phyloP scores from a whole-genome alignment of 176 grass and related monocot genomes.

The Dendrocalamus sinicus region DNA sequence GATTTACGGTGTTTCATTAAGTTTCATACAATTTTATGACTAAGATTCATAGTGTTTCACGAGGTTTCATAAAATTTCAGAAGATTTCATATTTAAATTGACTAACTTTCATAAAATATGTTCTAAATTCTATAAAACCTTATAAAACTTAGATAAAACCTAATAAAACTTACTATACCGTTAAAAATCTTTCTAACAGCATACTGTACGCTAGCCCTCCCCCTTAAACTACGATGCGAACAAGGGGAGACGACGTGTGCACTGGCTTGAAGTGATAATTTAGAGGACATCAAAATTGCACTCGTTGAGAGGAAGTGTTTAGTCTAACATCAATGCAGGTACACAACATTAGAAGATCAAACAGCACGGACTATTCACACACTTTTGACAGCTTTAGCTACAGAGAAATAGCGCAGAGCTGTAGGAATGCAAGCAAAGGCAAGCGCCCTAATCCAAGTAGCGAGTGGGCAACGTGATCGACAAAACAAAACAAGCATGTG shows the following conservation, averaged over 20 bases:
- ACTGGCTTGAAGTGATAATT: neutral
- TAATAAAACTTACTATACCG: too few relatives aligned
- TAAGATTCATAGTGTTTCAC: too few relatives aligned
- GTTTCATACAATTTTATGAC: too few relatives aligned
- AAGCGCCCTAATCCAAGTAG: neutral
- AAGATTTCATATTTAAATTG: too few relatives aligned
- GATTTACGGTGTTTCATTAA: too few relatives aligned
- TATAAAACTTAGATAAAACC: too few relatives aligned
- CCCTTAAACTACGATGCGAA: neutral
- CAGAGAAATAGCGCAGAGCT: neutral
- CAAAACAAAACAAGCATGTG: neutral
- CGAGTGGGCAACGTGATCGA: neutral
- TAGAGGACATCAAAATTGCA: neutral
- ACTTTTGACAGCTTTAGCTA: neutral
- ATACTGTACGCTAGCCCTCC: too few relatives aligned
- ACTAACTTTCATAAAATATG: too few relatives aligned
- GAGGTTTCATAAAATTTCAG: too few relatives aligned
- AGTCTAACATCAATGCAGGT: neutral
- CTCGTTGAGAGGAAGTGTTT: neutral
- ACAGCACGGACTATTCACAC: constrained; percentile 18
- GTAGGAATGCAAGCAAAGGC: neutral
- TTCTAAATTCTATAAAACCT: too few relatives aligned
- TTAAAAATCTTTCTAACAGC: too few relatives aligned
- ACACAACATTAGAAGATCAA: neutral
- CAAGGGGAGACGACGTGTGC: neutral